A percentile compares a stretch with the other conserved stretches of the same genome.
Evolutionary conservation across 257 asterid species (phyloP).

Genomic region (Penstemon newberryi): DNA sequence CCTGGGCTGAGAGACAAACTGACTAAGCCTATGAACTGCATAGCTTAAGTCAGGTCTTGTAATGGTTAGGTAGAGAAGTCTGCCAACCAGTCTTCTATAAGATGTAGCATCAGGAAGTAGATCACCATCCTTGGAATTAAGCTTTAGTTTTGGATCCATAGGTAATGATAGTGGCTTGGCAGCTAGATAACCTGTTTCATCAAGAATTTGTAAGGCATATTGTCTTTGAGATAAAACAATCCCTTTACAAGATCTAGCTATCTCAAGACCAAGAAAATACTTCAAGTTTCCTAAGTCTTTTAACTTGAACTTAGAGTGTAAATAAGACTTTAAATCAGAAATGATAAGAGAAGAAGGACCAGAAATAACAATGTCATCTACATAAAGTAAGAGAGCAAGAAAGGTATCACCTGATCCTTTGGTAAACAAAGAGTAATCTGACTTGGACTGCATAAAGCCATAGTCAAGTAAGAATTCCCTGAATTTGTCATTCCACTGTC

Average conservation of each 20-base stretch:
- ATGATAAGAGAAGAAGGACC: neutral
- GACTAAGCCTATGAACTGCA: neutral
- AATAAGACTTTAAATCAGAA: neutral
- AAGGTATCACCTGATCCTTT: neutral
- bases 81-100: neutral
- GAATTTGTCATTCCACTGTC: neutral
- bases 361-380: neutral
- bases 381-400: neutral
- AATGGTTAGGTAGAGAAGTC: neutral
- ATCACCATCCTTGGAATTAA: neutral
- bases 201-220: neutral
- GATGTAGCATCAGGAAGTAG: neutral
- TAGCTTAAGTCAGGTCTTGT: neutral
- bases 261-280: slow-evolving; percentile 5
- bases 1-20: neutral
- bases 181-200: neutral
- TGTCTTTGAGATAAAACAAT: neutral
- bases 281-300: neutral
- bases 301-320: neutral
- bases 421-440: neutral
- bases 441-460: neutral
- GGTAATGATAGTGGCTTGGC: neutral
- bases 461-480: neutral
- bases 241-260: neutral
- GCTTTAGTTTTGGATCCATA: neutral